Evolutionary conservation across 106 monocot genomes (phyloP).

Genomic region (Dioscorea zingiberensis): DNA sequence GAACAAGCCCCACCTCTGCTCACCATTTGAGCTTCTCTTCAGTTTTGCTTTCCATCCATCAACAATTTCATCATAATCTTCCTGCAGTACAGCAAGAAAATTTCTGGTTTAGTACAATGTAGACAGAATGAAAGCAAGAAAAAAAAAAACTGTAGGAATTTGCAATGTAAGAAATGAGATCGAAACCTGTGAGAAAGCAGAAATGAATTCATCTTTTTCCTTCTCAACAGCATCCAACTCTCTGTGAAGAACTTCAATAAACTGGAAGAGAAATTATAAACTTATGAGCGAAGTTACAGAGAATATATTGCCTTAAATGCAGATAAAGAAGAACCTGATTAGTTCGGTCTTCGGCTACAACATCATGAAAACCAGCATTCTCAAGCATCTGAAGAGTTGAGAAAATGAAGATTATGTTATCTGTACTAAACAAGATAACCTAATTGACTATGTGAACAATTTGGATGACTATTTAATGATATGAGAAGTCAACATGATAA

Average conservation of each 20-base stretch:
- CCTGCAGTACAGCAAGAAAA: slow-evolving; percentile 8
- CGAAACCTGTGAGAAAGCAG: slow-evolving; percentile 49
- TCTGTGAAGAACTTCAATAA: slow-evolving; percentile 61
- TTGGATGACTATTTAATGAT: too few relatives aligned
- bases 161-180: too few relatives aligned
- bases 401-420: not conserved
- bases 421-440: too few relatives aligned
- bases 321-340: slow-evolving; percentile 49
- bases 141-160: too few relatives aligned
- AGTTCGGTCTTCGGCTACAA: slow-evolving; percentile 89
- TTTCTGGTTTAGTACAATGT: too few relatives aligned
- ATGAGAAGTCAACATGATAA: too few relatives aligned
- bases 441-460: too few relatives aligned
- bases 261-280: slow-evolving; percentile 32
- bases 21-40: slow-evolving; percentile 69
- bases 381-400: slow-evolving; percentile 53
- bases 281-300: not conserved
- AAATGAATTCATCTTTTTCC: slow-evolving; percentile 56
- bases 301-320: too few relatives aligned
- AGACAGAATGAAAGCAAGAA: too few relatives aligned
- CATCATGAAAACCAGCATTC: slow-evolving; percentile 77
- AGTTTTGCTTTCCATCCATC: slow-evolving; percentile 90
- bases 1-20: slow-evolving; percentile 93
- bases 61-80: slow-evolving; percentile 86
- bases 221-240: slow-evolving; percentile 77